phyloP scores from a whole-genome alignment of 2,329 filamentous ascomycete genomes.

The Fusarium napiforme region DNA sequence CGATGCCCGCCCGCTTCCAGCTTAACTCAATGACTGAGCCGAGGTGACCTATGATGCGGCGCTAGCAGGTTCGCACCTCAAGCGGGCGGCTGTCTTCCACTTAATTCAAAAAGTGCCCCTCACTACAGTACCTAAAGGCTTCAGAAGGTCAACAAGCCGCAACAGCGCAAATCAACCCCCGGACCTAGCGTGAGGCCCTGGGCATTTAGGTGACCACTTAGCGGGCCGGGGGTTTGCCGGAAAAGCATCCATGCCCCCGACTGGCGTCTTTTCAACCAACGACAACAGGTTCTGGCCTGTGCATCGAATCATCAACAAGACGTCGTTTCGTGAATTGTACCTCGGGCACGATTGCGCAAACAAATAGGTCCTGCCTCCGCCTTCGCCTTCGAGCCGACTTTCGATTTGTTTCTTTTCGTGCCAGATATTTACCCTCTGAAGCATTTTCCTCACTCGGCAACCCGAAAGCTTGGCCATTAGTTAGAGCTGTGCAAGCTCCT shows the following conservation, averaged over 20 bases:
- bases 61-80: conserved; percentile 10
- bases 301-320: conserved; percentile 42
- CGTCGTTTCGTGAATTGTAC: conserved; percentile 37
- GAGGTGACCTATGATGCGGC: conserved; percentile 32
- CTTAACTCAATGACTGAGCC: conserved; percentile 22
- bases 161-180: neutral
- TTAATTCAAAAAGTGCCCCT: conserved; percentile 11
- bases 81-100: neutral
- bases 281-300: conserved; percentile 30
- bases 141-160: conserved; percentile 24
- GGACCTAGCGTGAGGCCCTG: conserved; percentile 1
- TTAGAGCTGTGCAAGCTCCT: neutral
- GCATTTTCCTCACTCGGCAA: neutral
- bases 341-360: conserved; percentile 27
- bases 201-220: neutral
- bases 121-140: conserved; percentile 8
- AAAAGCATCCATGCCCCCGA: conserved; percentile 10
- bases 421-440: neutral
- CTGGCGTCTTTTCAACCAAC: conserved; percentile 38
- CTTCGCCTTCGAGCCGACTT: conserved; percentile 2
- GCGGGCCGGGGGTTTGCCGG: conserved; percentile 25
- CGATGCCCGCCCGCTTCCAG: conserved; percentile 11
- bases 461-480: neutral
- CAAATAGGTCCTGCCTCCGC: conserved; percentile 10
- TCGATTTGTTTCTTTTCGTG: conserved; percentile 24